Base-by-base conservation (phyloP, 106 monocot species). In the Acorus gramineus region DNA sequence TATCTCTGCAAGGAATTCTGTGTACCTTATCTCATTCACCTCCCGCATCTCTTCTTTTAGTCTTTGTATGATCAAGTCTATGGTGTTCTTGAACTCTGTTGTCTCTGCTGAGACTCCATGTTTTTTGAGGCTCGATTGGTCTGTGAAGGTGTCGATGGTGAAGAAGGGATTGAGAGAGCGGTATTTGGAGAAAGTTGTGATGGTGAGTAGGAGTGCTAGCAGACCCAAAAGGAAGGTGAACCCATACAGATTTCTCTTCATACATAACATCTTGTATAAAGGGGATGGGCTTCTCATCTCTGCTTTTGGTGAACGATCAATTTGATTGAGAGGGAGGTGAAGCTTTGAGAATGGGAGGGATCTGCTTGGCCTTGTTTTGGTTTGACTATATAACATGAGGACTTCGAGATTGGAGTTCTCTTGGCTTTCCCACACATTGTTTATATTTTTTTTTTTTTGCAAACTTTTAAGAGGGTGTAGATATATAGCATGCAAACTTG, bases 1-100 rank as follows among this genome's bases (percentile, higher is more conserved):
- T 2, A 89, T 80, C 4, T 85, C 77, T 42, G 55, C 53, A 43
- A 89, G 81, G 61, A 89, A 85, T 8, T 51, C 46, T 12, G 14
- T 67, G 59, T 77, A 61, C 50, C 66, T 76, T 2, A 68, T 78
- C 50, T 71, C 73, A 11, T 67, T 69, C 48, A 53, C 52, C 49
- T 67, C 28, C 8, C 63, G 46, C 6, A 63, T 55, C 6, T 46
- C 43, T 7, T 66, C 47, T 3, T 61, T 44, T 3, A 14, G 6
- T 52, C 60, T 43, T 52, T 51, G 42, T 51, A 45, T 5, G 8
- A 56, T 61, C 44, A 53, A 42, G 11, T 50, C 46, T 11, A 46
- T 66, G 53, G 74, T 14, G 3, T 65, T 56, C 51, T 64, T 52
- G 4, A 80, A 69, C 69, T 90, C 69, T 7, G 28, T 28, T 1